Base-by-base conservation (phyloP, 192 early-diverging fungal species). In the Polychytrium aggregatum region DNA sequence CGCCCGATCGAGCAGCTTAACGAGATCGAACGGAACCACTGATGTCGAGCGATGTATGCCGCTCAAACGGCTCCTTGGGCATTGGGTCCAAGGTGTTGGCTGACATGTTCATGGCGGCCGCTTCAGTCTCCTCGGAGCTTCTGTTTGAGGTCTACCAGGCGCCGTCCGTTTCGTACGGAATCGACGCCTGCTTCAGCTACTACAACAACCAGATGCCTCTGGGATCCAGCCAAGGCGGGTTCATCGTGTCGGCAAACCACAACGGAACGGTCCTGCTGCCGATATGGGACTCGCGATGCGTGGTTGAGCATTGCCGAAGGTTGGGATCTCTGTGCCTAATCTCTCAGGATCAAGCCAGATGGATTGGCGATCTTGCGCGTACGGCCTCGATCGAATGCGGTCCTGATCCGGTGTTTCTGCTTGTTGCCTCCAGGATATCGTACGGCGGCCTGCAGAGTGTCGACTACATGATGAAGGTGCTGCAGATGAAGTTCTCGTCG, bases 401-500 rank as follows among this genome's bases (percentile, higher is more conserved):
- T n/a, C n/a, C n/a, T n/a, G n/a, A n/a, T n/a, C n/a, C n/a, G n/a
- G n/a, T n/a, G n/a, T n/a, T n/a, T n/a, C n/a, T n/a, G n/a, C n/a
- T 27, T 63, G 14, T 10, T 25, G 38, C 26, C 35, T 11, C 25
- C 56, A 85, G 84, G 22, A 74, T 95, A 21, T 74, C 82, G 17
- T 82, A 86, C 58, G 89, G 92, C 46, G 87, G 88, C 0, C 59
- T 66, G 18, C 61, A 82, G 48, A 71, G 84, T 36, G 78, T 82
- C 9, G 86, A 90, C 22, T 88, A 82, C 44, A 67, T 95, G 82
- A 65, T 86, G 28, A 86, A 85, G 56, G 71, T 91, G 1, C 66
- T 92, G 68, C 88, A 92, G 63, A 73, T 85, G 31, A 95, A 95
- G 55, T 95, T 92, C 52, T 82, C 90, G 0, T 81, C 76, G 0